Evolutionary conservation across 257 asterid species (phyloP).

Genomic region (Gardenia jasminoides): DNA sequence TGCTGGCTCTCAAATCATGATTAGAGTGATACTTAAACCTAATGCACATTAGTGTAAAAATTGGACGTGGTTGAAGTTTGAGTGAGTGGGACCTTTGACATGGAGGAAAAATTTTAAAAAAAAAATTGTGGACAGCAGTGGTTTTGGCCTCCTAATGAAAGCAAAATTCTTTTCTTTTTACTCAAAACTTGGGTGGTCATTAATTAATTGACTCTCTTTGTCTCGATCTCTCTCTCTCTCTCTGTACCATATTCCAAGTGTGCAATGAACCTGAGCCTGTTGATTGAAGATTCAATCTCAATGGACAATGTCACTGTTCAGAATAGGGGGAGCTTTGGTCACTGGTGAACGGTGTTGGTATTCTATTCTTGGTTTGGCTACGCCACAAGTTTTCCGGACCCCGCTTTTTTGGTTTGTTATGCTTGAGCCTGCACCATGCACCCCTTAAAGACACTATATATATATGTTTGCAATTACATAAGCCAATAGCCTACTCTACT

Average conservation of each 20-base stretch:
- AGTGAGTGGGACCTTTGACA: constrained; percentile 21
- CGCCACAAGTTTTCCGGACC: constrained; percentile 26
- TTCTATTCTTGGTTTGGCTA: constrained; percentile 4
- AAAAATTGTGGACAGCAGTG: background rate
- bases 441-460: background rate
- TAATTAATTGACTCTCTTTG: constrained; percentile 8
- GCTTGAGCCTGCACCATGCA: background rate
- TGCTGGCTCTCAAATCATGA: background rate
- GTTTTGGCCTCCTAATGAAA: constrained; percentile 19
- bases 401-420: background rate
- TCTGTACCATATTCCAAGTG: constrained; percentile 22
- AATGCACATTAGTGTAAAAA: background rate
- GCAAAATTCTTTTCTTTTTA: constrained; percentile 2
- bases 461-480: background rate
- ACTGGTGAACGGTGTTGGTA: background rate
- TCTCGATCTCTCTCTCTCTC: background rate
- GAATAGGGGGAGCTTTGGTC: background rate
- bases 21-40: background rate
- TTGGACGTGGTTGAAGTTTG: background rate
- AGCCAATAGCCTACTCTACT: background rate
- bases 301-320: background rate
- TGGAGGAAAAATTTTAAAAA: background rate
- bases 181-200: constrained; percentile 18
- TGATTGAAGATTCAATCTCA: constrained; percentile 16
- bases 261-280: constrained; percentile 37